Conservation (phyloP, 1,284 basidiomycete species). For the Cryptococcus sp. region DNA sequence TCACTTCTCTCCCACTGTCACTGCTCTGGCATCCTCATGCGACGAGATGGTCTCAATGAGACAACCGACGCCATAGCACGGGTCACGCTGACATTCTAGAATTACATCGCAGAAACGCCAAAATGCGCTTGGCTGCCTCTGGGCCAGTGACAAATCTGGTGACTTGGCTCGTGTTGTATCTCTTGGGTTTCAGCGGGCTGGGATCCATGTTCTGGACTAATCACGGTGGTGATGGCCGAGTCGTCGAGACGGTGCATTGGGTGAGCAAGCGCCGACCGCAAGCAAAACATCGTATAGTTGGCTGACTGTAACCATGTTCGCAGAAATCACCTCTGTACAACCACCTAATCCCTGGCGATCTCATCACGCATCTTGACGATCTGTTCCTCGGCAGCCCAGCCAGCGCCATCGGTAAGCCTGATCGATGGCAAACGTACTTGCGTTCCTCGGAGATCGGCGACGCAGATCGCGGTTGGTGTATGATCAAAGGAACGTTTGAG, state of each 20-base stretch:
- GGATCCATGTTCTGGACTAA: slow-evolving; percentile 38
- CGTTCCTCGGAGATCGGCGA: slow-evolving; percentile 21
- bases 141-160: slow-evolving; percentile 50
- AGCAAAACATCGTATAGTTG: no score
- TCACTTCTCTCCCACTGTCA: neutral
- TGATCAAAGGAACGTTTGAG: slow-evolving; percentile 17
- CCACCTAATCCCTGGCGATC: slow-evolving; percentile 32
- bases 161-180: slow-evolving; percentile 27
- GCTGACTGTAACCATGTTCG: neutral
- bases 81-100: neutral
- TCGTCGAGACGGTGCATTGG: slow-evolving; percentile 32
- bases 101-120: slow-evolving; percentile 25
- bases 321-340: slow-evolving; percentile 33
- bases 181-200: slow-evolving; percentile 23
- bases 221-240: slow-evolving; percentile 21
- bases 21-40: neutral
- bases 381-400: slow-evolving; percentile 23
- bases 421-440: slow-evolving; percentile 39
- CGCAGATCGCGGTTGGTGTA: slow-evolving; percentile 35
- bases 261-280: slow-evolving; percentile 18
- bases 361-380: slow-evolving; percentile 47
- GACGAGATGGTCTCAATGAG: no score
- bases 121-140: slow-evolving; percentile 43
- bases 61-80: no score
- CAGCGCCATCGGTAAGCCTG: slow-evolving; percentile 5